Evolutionary conservation across 768 basidiomycete species (phyloP), one percentile per base, ranked within the genome.

Genomic region (Guyanaporus albipodus): DNA sequence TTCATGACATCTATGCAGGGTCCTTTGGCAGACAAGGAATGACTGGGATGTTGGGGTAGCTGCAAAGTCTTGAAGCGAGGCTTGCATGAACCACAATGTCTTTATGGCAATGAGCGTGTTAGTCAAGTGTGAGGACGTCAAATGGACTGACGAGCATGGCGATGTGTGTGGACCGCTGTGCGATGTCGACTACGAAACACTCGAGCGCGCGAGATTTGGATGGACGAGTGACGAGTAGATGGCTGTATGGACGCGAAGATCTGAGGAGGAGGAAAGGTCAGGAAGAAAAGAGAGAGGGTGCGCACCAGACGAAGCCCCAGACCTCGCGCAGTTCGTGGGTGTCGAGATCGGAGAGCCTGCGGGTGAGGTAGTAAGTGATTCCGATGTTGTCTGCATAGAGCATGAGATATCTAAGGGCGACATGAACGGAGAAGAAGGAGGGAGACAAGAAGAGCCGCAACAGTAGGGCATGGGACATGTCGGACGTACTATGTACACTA

Each of bases 51-150:
- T 77, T 12, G 74, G 36, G 67, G 58, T 34, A 9, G 56, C 49
- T 38, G 49, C 77, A 8, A 97, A 74, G 66, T 99, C 96, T 47
- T 80, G 81, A 17, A 99, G 74, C 22, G 88, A 83, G 14, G 95
- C 91, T 78, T 98, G 96, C 87, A 98, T 94, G 69, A 94, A 96
- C 93, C 95, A 98, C 36, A 99, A 70, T 0, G 96, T 97, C 92
- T 94, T 62, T 8, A 21, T 19, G 39, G 22, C 19, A 22, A 38
- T 55, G 27, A 58, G 55, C 14, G 39, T 18, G 19, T 44, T 49
- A 34, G 32, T 44, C 44, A 51, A 53, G 24, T 17, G 35, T 50
- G 28, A 54, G 38, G 53, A 62, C n/a, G 42, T 48, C 49, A 50
- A 42, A 56, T 28, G 27, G 38, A 82, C 94, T 68, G 60, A 96